Evolutionary conservation across 768 basidiomycete species (phyloP).

Genomic region (Suillus plorans): DNA sequence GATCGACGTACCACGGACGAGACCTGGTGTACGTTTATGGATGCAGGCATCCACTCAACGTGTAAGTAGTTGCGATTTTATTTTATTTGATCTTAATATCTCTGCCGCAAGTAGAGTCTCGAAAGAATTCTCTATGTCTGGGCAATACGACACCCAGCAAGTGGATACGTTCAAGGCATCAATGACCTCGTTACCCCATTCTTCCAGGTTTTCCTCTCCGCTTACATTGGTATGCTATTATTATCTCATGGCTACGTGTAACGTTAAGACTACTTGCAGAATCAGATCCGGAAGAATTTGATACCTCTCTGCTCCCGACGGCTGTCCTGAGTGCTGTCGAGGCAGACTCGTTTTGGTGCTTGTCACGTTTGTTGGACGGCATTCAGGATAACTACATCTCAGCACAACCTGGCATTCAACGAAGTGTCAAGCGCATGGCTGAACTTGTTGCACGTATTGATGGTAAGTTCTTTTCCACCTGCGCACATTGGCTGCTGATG

Average conservation of each 20-base stretch:
- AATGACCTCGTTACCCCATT: constrained; percentile 98
- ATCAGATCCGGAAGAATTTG: constrained; percentile 86
- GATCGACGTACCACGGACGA: constrained; percentile 94
- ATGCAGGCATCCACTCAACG: constrained; percentile 87
- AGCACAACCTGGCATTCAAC: constrained; percentile 94
- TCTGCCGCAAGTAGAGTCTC: constrained; percentile 59
- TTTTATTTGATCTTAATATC: constrained; percentile 1
- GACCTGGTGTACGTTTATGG: constrained; percentile 91
- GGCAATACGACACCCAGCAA: constrained; percentile 98
- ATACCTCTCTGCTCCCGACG: constrained; percentile 72
- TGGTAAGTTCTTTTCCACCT: constrained; percentile 45
- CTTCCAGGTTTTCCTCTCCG: constrained; percentile 94
- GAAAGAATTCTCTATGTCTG: constrained; percentile 97
- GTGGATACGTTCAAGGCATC: constrained; percentile 98
- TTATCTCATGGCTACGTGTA: constrained; percentile 1
- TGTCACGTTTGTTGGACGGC: constrained; percentile 91
- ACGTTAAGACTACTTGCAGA: constrained; percentile 46
- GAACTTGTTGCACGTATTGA: constrained; percentile 91
- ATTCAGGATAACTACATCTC: constrained; percentile 99
- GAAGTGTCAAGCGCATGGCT: constrained; percentile 91
- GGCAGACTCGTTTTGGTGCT: constrained; percentile 98
- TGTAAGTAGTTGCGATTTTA: constrained; percentile 43
- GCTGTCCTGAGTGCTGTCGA: constrained; percentile 82
- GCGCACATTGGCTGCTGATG: background rate
- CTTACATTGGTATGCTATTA: constrained; percentile 76